Percentiles rank a stretch among this genome's conserved stretches.
Evolutionary conservation across 495 filamentous ascomycete species (phyloP).

Genomic region (Neurospora cerealis): DNA sequence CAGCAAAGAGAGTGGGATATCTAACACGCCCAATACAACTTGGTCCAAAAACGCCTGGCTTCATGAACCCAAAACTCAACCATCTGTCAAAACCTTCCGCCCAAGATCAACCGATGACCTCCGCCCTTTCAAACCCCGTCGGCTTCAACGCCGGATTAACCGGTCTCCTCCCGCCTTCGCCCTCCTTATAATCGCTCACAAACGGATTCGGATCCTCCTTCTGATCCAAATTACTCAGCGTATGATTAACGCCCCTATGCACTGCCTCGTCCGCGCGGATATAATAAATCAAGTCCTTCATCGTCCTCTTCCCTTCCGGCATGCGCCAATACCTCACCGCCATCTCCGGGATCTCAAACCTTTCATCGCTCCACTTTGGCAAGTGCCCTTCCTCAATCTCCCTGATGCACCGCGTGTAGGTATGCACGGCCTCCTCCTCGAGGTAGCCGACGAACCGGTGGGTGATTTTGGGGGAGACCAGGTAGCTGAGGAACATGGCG

Average conservation of each 20-base stretch:
- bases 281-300: conserved; percentile 79
- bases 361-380: conserved; percentile 61
- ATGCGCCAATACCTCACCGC: conserved; percentile 88
- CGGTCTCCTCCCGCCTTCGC: conserved; percentile 34
- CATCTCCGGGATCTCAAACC: conserved; percentile 74
- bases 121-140: conserved; percentile 72
- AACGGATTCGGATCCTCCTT: conserved; percentile 85
- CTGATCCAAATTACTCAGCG: conserved; percentile 74
- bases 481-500: conserved; percentile 79
- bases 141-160: conserved; percentile 52
- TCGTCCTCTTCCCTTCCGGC: conserved; percentile 71
- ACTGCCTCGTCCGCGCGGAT: conserved; percentile 87
- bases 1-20: not conserved
- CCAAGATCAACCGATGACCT: conserved; percentile 55
- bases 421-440: conserved; percentile 94
- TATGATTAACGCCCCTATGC: conserved; percentile 96
- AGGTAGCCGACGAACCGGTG: conserved; percentile 96
- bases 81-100: not conserved
- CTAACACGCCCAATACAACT: not conserved
- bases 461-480: conserved; percentile 78
- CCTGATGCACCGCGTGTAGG: conserved; percentile 77
- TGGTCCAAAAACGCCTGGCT: not conserved
- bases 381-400: conserved; percentile 79
- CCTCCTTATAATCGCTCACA: conserved; percentile 60
- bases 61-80: not conserved